Evolutionary conservation across 2,329 filamentous ascomycete genomes (phyloP).

Genomic region (Sporothrix pallida): DNA sequence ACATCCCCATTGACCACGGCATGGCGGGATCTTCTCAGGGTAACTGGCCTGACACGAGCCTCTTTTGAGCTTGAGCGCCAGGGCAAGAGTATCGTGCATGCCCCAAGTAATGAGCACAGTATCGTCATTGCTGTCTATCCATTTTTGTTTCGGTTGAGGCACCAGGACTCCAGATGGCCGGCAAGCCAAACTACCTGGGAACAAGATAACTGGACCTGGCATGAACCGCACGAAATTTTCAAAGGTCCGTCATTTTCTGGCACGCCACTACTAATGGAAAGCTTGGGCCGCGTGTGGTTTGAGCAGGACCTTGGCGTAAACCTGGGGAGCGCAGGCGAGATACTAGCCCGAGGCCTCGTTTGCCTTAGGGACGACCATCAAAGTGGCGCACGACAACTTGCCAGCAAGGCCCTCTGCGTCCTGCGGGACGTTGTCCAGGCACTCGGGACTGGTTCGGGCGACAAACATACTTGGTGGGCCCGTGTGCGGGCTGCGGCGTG

Average conservation of each 20-base stretch:
- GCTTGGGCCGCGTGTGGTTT: slow-evolving; percentile 62
- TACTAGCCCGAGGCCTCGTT: slow-evolving; percentile 55
- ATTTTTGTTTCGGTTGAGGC: slow-evolving; percentile 62
- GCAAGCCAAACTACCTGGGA: slow-evolving; percentile 63
- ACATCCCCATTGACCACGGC: slow-evolving; percentile 60
- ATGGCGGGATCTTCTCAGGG: slow-evolving; percentile 66
- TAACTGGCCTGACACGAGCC: slow-evolving; percentile 59
- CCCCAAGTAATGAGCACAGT: slow-evolving; percentile 56
- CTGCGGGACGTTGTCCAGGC: slow-evolving; percentile 54
- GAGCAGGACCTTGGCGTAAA: slow-evolving; percentile 56
- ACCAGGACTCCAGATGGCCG: slow-evolving; percentile 43
- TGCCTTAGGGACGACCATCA: slow-evolving; percentile 61
- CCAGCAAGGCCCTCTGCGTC: slow-evolving; percentile 56
- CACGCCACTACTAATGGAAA: neutral
- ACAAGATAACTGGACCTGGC: slow-evolving; percentile 64
- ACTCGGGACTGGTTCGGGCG: slow-evolving; percentile 40
- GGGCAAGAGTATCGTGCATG: slow-evolving; percentile 66
- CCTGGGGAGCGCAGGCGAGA: slow-evolving; percentile 48
- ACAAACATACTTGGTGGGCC: slow-evolving; percentile 58
- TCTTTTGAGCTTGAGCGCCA: slow-evolving; percentile 59
- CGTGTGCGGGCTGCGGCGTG: slow-evolving; percentile 62
- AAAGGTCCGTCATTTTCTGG: neutral
- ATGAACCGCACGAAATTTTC: slow-evolving; percentile 53
- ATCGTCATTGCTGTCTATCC: slow-evolving; percentile 62
- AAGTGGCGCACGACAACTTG: slow-evolving; percentile 65